Percentiles rank a stretch among this genome's conserved stretches.
phyloP scores from a whole-genome alignment of 441 rosid species.

The Eruca vesicaria region DNA sequence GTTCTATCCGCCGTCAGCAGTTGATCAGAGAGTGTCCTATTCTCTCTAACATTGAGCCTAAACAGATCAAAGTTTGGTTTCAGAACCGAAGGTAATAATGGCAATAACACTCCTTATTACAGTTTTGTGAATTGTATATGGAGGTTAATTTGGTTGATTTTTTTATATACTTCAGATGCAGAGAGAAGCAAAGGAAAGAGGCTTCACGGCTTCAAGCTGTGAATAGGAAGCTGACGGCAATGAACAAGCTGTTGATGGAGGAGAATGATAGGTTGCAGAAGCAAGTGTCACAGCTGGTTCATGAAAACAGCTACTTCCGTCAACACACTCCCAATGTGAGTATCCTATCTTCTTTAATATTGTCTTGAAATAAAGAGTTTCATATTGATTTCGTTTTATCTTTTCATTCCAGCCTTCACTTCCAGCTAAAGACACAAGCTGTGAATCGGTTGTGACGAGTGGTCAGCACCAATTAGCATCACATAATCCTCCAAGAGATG shows the following conservation, averaged over 20 bases:
- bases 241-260: constrained; percentile 99
- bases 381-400: neutral
- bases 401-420: constrained; percentile 62
- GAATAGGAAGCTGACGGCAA: constrained; percentile 88
- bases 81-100: constrained; percentile 82
- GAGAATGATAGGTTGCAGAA: constrained; percentile 98
- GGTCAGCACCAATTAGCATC: constrained; percentile 95
- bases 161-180: constrained; percentile 52
- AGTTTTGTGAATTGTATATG: neutral
- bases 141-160: neutral
- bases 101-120: neutral
- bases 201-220: constrained; percentile 95
- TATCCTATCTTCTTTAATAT: neutral
- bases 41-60: constrained; percentile 96
- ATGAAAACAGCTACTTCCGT: constrained; percentile 94
- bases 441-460: constrained; percentile 96
- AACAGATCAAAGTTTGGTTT: constrained; percentile 99
- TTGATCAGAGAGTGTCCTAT: constrained; percentile 96
- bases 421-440: constrained; percentile 94
- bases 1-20: constrained; percentile 97
- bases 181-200: constrained; percentile 99
- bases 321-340: constrained; percentile 86
- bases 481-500: constrained; percentile 98
- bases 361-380: neutral
- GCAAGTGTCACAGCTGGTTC: constrained; percentile 96